phyloP scores from a whole-genome alignment of 208 protist species.

The Trypanosoma melophagium region DNA sequence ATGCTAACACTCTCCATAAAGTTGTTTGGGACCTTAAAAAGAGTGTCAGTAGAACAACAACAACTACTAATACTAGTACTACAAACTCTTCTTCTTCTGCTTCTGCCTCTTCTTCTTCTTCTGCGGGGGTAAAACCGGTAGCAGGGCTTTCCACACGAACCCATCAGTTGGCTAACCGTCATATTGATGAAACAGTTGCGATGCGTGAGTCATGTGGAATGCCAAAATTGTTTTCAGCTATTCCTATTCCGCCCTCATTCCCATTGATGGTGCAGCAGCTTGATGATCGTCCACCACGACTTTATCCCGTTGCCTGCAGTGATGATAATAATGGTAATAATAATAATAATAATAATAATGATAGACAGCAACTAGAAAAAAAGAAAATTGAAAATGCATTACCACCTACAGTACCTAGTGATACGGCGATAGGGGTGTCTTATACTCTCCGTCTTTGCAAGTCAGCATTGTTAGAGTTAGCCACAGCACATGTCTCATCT shows the following conservation, averaged over 20 bases:
- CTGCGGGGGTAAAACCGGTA: slow-evolving; percentile 1
- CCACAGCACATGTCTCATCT: slow-evolving; percentile 25
- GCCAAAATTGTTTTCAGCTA: neutral
- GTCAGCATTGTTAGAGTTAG: slow-evolving; percentile 27
- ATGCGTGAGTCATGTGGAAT: slow-evolving; percentile 3
- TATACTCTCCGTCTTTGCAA: slow-evolving; percentile 28
- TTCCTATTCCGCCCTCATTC: slow-evolving; percentile 16
- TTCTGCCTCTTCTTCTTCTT: no score
- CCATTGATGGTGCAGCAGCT: slow-evolving; percentile 19
- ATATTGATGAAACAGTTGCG: slow-evolving; percentile 5
- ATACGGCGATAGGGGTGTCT: slow-evolving; percentile 7
- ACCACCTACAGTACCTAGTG: slow-evolving; percentile 2
- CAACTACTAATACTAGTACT: neutral
- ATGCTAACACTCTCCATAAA: slow-evolving; percentile 13
- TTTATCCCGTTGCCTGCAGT: neutral
- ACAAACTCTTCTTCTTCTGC: no score
- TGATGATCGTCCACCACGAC: slow-evolving; percentile 4
- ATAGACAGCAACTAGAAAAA: no score
- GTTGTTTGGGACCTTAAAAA: slow-evolving; percentile 20
- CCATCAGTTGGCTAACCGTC: slow-evolving; percentile 15
- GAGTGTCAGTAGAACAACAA: neutral
- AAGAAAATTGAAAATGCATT: neutral
- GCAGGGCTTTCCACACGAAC: slow-evolving; percentile 9
- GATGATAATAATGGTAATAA: neutral
- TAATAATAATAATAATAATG: no score